These are phyloP conservation scores for Orbilia quercus DNA, from an alignment of 2,329 filamentous ascomycete genomes.

Conservation along the genomic window DNA sequence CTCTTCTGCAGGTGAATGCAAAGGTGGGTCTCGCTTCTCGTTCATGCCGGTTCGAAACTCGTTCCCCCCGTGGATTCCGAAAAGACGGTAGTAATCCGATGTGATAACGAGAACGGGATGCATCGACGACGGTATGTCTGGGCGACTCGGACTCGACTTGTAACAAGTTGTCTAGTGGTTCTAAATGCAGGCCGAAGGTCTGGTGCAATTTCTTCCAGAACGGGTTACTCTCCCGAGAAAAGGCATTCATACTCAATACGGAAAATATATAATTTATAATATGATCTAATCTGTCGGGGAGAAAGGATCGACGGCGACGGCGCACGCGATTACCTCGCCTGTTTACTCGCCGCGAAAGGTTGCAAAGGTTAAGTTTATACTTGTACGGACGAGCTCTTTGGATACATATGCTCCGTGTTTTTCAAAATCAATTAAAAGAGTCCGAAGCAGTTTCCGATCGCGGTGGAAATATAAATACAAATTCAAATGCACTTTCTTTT, in stretches of 20 bases:
- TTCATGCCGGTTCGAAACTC: conserved; percentile 15
- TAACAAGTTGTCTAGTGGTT: background rate
- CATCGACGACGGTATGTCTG: background rate
- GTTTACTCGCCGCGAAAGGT: background rate
- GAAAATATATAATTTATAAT: no score
- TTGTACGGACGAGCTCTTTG: no score
- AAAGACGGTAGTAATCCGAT: conserved; percentile 26
- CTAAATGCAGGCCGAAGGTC: background rate
- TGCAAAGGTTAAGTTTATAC: background rate
- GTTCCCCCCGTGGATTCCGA: conserved; percentile 29
- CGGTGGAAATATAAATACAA: no score
- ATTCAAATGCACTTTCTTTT: no score
- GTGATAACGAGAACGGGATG: background rate
- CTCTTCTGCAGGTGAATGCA: background rate
- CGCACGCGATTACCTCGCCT: conserved; percentile 23
- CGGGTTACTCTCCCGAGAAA: background rate
- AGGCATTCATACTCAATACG: background rate
- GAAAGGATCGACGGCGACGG: conserved; percentile 18
- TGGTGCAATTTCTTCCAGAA: conserved; percentile 4
- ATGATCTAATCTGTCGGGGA: conserved; percentile 1
- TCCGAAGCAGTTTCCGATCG: no score
- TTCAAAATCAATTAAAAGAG: no score
- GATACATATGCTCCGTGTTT: no score
- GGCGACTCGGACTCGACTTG: background rate
- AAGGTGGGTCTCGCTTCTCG: conserved; percentile 25